Base-by-base conservation (phyloP, 148 eudicot genomes). In the Arbutus unedo region DNA sequence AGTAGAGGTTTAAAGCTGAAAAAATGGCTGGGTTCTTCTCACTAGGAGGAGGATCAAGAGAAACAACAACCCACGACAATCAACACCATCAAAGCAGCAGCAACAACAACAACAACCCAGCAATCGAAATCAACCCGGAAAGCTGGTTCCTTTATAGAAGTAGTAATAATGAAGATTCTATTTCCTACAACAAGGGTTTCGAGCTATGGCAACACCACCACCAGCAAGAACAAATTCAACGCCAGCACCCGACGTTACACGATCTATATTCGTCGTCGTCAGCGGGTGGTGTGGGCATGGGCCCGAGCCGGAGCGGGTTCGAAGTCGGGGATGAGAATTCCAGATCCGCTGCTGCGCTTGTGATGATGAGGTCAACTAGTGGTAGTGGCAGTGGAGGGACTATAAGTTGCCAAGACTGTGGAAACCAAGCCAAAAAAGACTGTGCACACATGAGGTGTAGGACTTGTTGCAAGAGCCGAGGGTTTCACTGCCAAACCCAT, bases 361-460 rank as follows among this genome's bases (percentile, higher is more conserved):
- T 83, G 87, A 82, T 84, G 89, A 81, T 86, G 77, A 76, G 76
- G 1, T 64, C 70, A 38, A 43, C 8, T 70, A 8, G 49, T 38
- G 21, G 48, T 6, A 3, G 14, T 2, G 14, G 6, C 3, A 81
- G 85, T 1, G 53, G 82, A n/a, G 88, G 87, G 3, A 79, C 56
- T 0, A 79, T 90, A 3, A 90, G 90, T 80, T 92, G 94, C 51
- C 92, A 90, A 23, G 94, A 91, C 53, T 91, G 94, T 70, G 94
- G 94, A 15, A 91, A 91, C 47, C 94, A 92, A 77, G 94, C 94
- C 0, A 92, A 92, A 87, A 92, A 89, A 64, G 94, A 90, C 54
- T 92, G 94, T 25, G 5, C 73, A 0, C 90, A 92, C 62, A 87
- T 88, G 93, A 89, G 94, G 70, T 92, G 94, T 82, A 86, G 94